phyloP scores from a whole-genome alignment of 305 asterid species.

The Fraxinus sp. region DNA sequence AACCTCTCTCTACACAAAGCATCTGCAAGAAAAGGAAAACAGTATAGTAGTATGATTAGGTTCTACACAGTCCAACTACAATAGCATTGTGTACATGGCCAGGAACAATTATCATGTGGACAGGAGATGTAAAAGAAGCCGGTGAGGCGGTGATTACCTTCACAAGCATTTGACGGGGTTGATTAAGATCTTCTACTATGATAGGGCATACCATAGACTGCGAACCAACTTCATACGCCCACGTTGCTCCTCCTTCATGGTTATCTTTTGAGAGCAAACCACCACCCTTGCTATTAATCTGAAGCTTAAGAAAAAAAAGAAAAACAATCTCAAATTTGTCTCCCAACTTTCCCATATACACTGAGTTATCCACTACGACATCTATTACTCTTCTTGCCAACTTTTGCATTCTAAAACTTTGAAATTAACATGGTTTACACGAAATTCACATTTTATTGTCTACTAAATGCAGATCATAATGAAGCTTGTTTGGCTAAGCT shows the following conservation, averaged over 20 bases:
- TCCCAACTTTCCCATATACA: neutral
- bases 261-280: slow-evolving; percentile 48
- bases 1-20: slow-evolving; percentile 70
- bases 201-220: slow-evolving; percentile 73
- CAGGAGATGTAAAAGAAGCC: neutral
- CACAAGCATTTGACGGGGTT: slow-evolving; percentile 75
- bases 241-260: slow-evolving; percentile 71
- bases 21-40: slow-evolving; percentile 43
- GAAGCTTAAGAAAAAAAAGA: slow-evolving; percentile 20
- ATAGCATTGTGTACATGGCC: neutral
- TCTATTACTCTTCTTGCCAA: neutral
- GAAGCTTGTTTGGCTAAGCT: neutral
- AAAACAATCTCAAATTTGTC: neutral
- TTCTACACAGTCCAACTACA: too few species aligned
- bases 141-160: slow-evolving; percentile 43
- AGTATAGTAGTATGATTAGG: neutral
- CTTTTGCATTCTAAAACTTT: neutral
- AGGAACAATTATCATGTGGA: neutral
- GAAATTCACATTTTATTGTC: neutral
- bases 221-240: slow-evolving; percentile 82
- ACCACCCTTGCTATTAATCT: slow-evolving; percentile 57
- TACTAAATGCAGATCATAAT: neutral
- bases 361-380: neutral
- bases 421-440: neutral
- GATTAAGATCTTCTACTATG: slow-evolving; percentile 69